A percentile compares a stretch with the other conserved stretches of the same genome.
phyloP scores from a whole-genome alignment of 352 stramenopile genomes.

The Pythium sp. region DNA sequence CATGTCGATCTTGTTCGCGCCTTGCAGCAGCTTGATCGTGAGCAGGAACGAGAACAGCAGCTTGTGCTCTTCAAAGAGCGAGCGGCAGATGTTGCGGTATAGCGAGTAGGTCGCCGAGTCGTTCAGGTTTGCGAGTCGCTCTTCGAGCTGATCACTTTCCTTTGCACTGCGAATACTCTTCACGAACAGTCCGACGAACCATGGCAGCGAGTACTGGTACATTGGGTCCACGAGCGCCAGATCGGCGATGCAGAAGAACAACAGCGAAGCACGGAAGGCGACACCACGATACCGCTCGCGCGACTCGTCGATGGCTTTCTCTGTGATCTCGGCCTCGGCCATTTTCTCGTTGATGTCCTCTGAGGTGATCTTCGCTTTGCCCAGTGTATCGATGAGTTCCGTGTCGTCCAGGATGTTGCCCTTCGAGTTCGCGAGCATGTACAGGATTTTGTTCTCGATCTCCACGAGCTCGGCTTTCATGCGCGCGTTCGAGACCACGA shows the following conservation, averaged over 20 bases:
- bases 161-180: constrained; percentile 84
- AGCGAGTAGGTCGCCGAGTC: constrained; percentile 92
- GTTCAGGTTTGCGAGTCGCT: constrained; percentile 84
- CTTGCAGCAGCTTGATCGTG: constrained; percentile 83
- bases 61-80: constrained; percentile 94
- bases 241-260: constrained; percentile 93
- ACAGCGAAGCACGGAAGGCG: constrained; percentile 84
- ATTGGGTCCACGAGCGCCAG: constrained; percentile 90
- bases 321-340: constrained; percentile 88
- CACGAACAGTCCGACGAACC: constrained; percentile 91
- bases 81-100: constrained; percentile 93
- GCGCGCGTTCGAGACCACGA: constrained; percentile 89
- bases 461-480: constrained; percentile 93
- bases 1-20: constrained; percentile 75
- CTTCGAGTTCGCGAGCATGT: constrained; percentile 91
- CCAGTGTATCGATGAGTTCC: constrained; percentile 91
- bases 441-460: constrained; percentile 93
- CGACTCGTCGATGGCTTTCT: constrained; percentile 90
- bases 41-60: constrained; percentile 93
- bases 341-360: constrained; percentile 93
- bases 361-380: constrained; percentile 89
- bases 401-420: constrained; percentile 93
- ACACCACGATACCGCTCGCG: constrained; percentile 88
- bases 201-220: constrained; percentile 94
- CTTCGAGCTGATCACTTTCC: constrained; percentile 82